Evolutionary conservation across 2,329 filamentous ascomycete species (phyloP), one percentile per base, ranked within the genome.

Genomic region (Apiospora saccharicola): DNA sequence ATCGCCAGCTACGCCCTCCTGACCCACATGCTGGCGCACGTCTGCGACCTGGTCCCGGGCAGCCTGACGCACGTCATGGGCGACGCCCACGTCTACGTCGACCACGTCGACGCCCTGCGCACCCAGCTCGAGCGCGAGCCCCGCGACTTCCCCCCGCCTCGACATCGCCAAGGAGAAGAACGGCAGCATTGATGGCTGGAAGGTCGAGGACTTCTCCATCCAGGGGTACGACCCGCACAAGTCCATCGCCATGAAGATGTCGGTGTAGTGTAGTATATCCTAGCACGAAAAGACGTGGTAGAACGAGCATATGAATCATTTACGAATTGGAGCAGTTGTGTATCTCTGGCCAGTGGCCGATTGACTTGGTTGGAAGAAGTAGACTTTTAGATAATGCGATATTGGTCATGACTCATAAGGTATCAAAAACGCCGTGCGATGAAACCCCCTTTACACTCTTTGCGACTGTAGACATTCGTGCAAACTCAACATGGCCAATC

Each of bases 161-260:
- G 90, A 92, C 75, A 95, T 98, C 73, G 84, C 85, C 71, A 87
- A 90, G 68, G 90, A 92, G 72, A 86, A 88, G 73, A 90, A 90
- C 0, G 92, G 93, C 1, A 93, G 89, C 75, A 94, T 98, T 77
- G 96, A 99, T 81, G 94, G 94, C 0, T 98, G 96, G 95, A 91
- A 90, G 81, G 86, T 90, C 1, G 94, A 97, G 75, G 95, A 99
- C 74, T 96, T 99, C 81, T 91, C 93, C 72, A 89, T 99, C 7
- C 88, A 93, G 78, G 95, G 93, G 0, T 99, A 99, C 82, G 90
- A 95, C 69, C 96, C 96, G 72, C 94, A 98, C 82, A 96, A 95
- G 85, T 89, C 89, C 6, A 97, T 99, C 84, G 89, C 93, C 64
- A 99, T 99, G 96, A 98, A 98, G 86, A 99, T 99, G 96, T 97